Conservation (phyloP, 2,329 filamentous ascomycete species). For the Capronia coronata region DNA sequence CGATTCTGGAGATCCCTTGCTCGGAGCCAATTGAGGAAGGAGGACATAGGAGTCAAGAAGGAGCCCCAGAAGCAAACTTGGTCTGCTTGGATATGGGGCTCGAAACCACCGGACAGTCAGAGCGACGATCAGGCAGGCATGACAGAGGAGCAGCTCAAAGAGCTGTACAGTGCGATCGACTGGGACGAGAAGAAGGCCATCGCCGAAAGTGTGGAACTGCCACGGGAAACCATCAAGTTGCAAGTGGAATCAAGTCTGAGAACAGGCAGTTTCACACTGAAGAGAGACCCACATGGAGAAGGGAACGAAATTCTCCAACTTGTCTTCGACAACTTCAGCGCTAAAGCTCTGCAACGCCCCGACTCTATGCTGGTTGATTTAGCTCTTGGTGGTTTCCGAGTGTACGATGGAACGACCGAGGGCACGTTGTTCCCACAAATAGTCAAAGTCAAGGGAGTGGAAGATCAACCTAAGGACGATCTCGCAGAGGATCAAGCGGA, state of each 20-base stretch:
- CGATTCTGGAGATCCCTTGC: constrained; percentile 95
- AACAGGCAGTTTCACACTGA: constrained; percentile 91
- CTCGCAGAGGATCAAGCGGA: constrained; percentile 41
- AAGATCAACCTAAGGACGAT: constrained; percentile 48
- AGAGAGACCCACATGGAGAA: constrained; percentile 72
- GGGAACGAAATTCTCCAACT: constrained; percentile 76
- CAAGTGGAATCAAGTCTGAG: constrained; percentile 89
- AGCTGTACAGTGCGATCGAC: constrained; percentile 94
- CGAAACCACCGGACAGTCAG: constrained; percentile 55
- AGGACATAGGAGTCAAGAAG: constrained; percentile 84
- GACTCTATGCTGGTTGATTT: constrained; percentile 86
- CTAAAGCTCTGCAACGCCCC: constrained; percentile 79
- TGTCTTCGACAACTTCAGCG: constrained; percentile 90
- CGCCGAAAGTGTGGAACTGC: constrained; percentile 78
- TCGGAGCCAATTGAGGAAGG: constrained; percentile 88
- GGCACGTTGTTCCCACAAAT: constrained; percentile 91
- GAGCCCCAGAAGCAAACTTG: constrained; percentile 66
- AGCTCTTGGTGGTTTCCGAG: constrained; percentile 82
- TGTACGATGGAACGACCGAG: constrained; percentile 92
- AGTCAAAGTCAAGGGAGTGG: constrained; percentile 86
- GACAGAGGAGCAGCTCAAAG: constrained; percentile 91
- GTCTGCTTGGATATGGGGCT: constrained; percentile 87
- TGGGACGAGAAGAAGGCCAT: constrained; percentile 95
- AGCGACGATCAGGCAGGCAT: constrained; percentile 72
- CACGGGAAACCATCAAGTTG: constrained; percentile 85